A percentile compares a stretch with the other conserved stretches of the same genome.
These are phyloP conservation scores for Spirogloea muscicola DNA, from an alignment of 139 green algal genomes.

Conservation along the genomic window DNA sequence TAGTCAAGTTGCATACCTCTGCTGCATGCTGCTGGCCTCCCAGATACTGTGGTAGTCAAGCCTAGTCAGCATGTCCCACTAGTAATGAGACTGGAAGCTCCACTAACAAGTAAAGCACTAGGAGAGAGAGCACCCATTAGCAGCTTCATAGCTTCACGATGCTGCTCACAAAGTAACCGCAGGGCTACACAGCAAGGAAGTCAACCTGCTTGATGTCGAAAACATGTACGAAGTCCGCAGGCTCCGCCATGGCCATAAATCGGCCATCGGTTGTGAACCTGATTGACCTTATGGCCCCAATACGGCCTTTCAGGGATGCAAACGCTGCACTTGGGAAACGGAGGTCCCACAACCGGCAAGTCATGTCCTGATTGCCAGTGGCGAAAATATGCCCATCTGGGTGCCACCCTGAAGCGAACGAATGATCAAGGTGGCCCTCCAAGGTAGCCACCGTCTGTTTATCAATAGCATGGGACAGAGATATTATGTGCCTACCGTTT, in stretches of 20 bases:
- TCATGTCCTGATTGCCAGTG: slow-evolving; percentile 81
- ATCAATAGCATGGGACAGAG: too few relatives aligned
- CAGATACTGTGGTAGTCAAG: too few relatives aligned
- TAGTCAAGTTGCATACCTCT: too few relatives aligned
- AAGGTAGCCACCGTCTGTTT: slow-evolving; percentile 50
- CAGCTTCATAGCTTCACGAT: too few relatives aligned
- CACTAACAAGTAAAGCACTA: too few relatives aligned
- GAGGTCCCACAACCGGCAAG: slow-evolving; percentile 48
- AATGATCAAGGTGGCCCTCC: slow-evolving; percentile 83
- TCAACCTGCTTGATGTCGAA: slow-evolving; percentile 74
- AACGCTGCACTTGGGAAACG: slow-evolving; percentile 5
- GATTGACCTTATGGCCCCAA: slow-evolving; percentile 71
- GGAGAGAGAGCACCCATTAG: too few relatives aligned
- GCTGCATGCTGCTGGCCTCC: too few relatives aligned
- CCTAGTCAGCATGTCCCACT: too few relatives aligned
- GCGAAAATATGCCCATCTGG: slow-evolving; percentile 73
- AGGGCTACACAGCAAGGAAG: too few relatives aligned
- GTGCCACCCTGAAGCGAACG: slow-evolving; percentile 88
- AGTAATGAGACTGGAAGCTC: too few relatives aligned
- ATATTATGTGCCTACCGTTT: too few relatives aligned
- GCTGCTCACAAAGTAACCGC: too few relatives aligned
- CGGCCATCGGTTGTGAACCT: slow-evolving; percentile 58
- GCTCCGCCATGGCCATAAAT: slow-evolving; percentile 78
- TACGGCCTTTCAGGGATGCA: slow-evolving; percentile 55
- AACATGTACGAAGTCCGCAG: slow-evolving; percentile 89